phyloP scores from a whole-genome alignment of 768 basidiomycete species.

The Gymnopilus junonius region DNA sequence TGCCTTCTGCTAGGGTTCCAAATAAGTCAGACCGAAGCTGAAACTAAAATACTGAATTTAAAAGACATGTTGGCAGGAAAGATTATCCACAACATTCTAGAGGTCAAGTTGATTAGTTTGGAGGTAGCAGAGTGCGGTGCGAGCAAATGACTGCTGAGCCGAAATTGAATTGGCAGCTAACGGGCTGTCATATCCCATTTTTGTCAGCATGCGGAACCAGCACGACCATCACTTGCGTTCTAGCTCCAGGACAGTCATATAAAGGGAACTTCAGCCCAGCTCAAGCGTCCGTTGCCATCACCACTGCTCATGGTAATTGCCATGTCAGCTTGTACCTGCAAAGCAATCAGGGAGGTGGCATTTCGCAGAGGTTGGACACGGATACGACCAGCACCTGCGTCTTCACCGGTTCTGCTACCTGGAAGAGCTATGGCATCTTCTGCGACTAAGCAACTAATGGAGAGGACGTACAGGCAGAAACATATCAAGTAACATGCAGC shows the following conservation, averaged over 20 bases:
- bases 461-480: not conserved
- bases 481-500: too few relatives aligned
- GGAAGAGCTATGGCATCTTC: slow-evolving; percentile 3
- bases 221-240: slow-evolving; percentile 1
- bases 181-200: too few relatives aligned
- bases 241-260: slow-evolving; percentile 2
- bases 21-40: too few relatives aligned
- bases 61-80: too few relatives aligned
- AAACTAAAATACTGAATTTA: too few relatives aligned
- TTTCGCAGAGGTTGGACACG: slow-evolving; percentile 1
- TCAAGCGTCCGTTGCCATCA: slow-evolving; percentile 7
- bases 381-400: slow-evolving; percentile 1
- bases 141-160: too few relatives aligned
- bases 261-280: slow-evolving; percentile 7
- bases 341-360: not conserved
- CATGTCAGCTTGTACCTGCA: slow-evolving; percentile 7
- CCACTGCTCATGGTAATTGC: not conserved
- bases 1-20: too few relatives aligned
- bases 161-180: not conserved
- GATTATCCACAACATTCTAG: too few relatives aligned
- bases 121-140: too few relatives aligned
- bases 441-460: not conserved
- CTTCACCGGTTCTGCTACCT: not conserved
- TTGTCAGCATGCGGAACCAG: slow-evolving; percentile 7
- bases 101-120: too few relatives aligned